Conservation (phyloP, 2,329 filamentous ascomycete genomes). For the Colletotrichum orbiculare region DNA sequence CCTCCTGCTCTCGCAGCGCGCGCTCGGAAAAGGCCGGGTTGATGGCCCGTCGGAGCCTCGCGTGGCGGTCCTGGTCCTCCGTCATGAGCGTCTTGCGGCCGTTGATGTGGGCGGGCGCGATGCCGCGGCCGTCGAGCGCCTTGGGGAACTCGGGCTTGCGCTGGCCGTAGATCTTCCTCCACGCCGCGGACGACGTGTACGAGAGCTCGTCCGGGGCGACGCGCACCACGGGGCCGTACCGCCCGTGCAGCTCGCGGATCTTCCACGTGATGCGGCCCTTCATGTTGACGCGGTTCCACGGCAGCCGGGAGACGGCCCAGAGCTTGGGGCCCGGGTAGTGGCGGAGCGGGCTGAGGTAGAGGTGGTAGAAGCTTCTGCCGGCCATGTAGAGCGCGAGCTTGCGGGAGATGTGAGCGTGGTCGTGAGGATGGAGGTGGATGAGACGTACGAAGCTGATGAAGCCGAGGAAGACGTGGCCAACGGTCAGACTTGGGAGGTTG, state of each 20-base stretch:
- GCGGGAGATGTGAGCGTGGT: not conserved
- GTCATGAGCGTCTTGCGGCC: conserved; percentile 14
- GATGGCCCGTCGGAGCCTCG: conserved; percentile 39
- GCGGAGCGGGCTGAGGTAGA: conserved; percentile 42
- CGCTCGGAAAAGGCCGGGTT: conserved; percentile 44
- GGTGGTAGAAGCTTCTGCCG: conserved; percentile 8
- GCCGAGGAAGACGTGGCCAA: not conserved
- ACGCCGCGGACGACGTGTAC: conserved; percentile 48
- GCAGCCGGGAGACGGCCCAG: conserved; percentile 20
- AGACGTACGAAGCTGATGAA: not conserved
- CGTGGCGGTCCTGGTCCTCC: conserved; percentile 35
- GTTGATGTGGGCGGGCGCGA: not conserved
- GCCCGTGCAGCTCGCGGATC: conserved; percentile 36
- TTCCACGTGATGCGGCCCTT: conserved; percentile 18
- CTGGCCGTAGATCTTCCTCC: conserved; percentile 53
- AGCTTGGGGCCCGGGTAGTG: conserved; percentile 47
- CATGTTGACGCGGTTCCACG: conserved; percentile 26
- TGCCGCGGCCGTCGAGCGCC: conserved; percentile 14
- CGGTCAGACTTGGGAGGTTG: not conserved
- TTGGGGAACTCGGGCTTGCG: conserved; percentile 22
- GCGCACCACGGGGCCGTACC: conserved; percentile 50
- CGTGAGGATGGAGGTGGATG: too few relatives aligned
- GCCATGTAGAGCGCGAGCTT: conserved; percentile 7
- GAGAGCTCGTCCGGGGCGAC: conserved; percentile 52
- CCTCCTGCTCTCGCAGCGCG: conserved; percentile 45